Base-by-base conservation (phyloP, 2,329 filamentous ascomycete genomes). In the Xenosphaeropsis pyriputrescens region DNA sequence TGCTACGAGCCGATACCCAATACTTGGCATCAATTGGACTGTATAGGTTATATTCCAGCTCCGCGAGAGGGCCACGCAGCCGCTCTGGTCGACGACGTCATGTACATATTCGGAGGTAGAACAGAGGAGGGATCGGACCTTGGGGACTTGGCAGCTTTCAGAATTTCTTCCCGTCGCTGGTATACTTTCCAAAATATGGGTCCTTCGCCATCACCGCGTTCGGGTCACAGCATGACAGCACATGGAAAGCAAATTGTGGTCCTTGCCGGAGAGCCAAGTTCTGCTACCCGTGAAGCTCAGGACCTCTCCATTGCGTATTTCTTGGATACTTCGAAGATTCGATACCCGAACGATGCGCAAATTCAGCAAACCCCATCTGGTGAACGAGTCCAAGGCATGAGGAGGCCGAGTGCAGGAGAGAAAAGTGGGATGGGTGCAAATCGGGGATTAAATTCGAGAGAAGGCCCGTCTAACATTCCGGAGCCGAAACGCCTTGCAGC, bases 171-270 rank as follows among this genome's bases (percentile, higher is more conserved):
- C 9, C 78, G 85, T 46, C 75, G 91, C 42, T 98, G 91, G 91
- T 98, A 96, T 57, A 98, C 91, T 29, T 98, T 98, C 60, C 91
- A 98, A 54, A 98, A 98, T 54, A 98, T 98, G 91, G 91, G 91
- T 0, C 88, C 88, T 3, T 93, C 88, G 1, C 91, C 91, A 0
- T 95, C 88, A 3, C 79, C 91, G 22, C 73, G 91, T 42, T 96
- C 89, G 13, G 91, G 91, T 1, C 91, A 98, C 57, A 95, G 86
- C 57, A 96, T 98, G 91, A 96, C 91, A 2, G 79, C 86, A 2
- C 85, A 89, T 44, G 85, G 85, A 19, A 95, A 94, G 57, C 83
- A 88, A 42, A 79, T 98, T 44, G 79, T 96, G 35, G 85, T 96
- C 31, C 68, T 96, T 22, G 93, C 85, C 29, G 91, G 91, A 45